phyloP scores from a whole-genome alignment of 768 basidiomycete species.

The Russula brevipes region DNA sequence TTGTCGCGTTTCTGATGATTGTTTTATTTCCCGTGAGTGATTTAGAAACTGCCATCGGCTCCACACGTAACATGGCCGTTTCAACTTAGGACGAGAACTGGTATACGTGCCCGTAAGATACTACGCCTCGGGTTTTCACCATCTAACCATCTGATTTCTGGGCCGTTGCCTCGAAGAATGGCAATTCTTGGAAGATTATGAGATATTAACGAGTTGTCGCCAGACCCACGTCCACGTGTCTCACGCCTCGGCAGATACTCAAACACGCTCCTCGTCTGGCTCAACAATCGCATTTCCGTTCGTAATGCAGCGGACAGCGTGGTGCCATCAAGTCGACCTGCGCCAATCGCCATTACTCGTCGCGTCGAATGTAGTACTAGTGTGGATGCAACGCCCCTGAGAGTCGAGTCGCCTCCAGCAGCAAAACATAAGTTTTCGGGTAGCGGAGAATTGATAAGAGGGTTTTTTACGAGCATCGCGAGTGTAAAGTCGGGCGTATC shows the following conservation, averaged over 20 bases:
- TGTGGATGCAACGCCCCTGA: too few species aligned
- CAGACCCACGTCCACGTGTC: neutral
- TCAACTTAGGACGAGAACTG: slow-evolving; percentile 10
- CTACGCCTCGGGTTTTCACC: too few species aligned
- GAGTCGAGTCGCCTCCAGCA: too few species aligned
- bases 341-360: too few species aligned
- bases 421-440: too few species aligned
- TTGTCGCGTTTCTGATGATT: neutral
- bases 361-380: too few species aligned
- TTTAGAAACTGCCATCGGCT: neutral
- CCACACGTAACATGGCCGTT: neutral
- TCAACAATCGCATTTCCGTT: slow-evolving; percentile 24
- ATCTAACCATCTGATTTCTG: neutral
- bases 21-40: slow-evolving; percentile 7
- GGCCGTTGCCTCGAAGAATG: neutral
- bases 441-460: too few species aligned
- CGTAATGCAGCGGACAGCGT: neutral
- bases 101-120: slow-evolving; percentile 13
- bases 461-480: too few species aligned
- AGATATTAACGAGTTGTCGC: neutral
- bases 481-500: too few species aligned
- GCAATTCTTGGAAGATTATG: slow-evolving; percentile 5
- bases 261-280: slow-evolving; percentile 29
- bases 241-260: slow-evolving; percentile 17
- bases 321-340: too few species aligned